Evolutionary conservation across 2,329 filamentous ascomycete genomes (phyloP).

Genomic region (Scytalidium lignicola): DNA sequence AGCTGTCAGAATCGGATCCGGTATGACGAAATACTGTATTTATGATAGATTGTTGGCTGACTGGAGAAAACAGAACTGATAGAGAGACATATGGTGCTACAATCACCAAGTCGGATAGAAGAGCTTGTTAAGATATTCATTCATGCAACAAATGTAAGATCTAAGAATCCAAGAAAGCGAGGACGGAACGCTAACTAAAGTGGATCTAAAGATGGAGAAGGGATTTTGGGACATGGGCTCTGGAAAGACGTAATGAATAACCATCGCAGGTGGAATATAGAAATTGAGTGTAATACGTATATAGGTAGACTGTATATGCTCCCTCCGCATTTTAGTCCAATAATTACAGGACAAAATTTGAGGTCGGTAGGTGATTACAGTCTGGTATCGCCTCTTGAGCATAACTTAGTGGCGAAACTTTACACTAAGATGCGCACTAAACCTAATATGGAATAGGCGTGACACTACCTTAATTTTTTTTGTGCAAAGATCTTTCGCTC

Average conservation of each 20-base stretch:
- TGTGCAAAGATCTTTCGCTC: conserved; percentile 2
- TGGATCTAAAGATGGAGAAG: conserved; percentile 57
- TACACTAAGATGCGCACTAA: conserved; percentile 6
- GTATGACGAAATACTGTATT: conserved; percentile 38
- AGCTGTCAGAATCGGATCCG: conserved; percentile 65
- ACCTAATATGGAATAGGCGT: conserved; percentile 3
- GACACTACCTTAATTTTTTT: conserved; percentile 1
- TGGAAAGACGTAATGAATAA: conserved; percentile 7
- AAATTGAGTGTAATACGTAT: no score
- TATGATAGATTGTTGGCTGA: conserved; percentile 1
- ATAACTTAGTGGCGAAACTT: background rate
- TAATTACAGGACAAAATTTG: no score
- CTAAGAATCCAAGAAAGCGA: background rate
- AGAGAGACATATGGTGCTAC: conserved; percentile 67
- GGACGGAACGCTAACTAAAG: conserved; percentile 9
- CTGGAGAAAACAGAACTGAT: conserved; percentile 52
- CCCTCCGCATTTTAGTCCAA: no score
- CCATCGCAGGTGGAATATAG: background rate
- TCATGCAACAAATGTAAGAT: conserved; percentile 72
- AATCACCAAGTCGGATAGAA: conserved; percentile 71
- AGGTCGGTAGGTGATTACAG: no score
- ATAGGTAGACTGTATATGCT: no score
- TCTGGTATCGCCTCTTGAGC: no score
- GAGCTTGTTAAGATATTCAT: conserved; percentile 81
- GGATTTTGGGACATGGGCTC: conserved; percentile 70